Conservation (phyloP, 371 early-diverging fungal genomes). For the Rhizopus sp. region DNA sequence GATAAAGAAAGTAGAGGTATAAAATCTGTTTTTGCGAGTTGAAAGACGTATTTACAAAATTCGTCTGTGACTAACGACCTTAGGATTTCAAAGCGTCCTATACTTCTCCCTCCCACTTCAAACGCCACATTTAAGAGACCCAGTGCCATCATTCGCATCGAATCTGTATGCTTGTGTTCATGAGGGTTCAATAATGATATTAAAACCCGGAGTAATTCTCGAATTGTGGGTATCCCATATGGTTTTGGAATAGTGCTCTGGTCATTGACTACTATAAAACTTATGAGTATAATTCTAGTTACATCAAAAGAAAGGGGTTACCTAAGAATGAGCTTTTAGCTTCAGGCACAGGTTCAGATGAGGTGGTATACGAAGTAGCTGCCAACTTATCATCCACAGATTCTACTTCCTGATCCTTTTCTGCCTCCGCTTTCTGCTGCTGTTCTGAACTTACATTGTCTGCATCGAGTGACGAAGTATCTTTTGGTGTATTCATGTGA, state of each 20-base stretch:
- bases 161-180: slow-evolving; percentile 90
- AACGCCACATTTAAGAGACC: slow-evolving; percentile 77
- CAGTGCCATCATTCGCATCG: slow-evolving; percentile 89
- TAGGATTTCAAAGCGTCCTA: slow-evolving; percentile 70
- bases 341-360: slow-evolving; percentile 2
- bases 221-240: slow-evolving; percentile 84
- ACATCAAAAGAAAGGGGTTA: not conserved
- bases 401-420: slow-evolving; percentile 8
- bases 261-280: slow-evolving; percentile 1
- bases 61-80: slow-evolving; percentile 80
- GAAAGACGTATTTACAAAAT: slow-evolving; percentile 85
- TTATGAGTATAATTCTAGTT: too few relatives aligned
- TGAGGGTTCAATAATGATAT: slow-evolving; percentile 89
- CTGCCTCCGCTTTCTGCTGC: slow-evolving; percentile 10
- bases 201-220: slow-evolving; percentile 88
- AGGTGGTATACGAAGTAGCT: not conserved
- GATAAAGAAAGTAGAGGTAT: slow-evolving; percentile 63
- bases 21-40: slow-evolving; percentile 66
- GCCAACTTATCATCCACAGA: not conserved
- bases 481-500: slow-evolving; percentile 1
- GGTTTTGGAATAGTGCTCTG: slow-evolving; percentile 38
- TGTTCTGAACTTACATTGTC: not conserved
- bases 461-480: not conserved
- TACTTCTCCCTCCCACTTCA: slow-evolving; percentile 81
- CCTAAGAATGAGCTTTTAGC: not conserved